Evolutionary conservation across 306 rosid genomes (phyloP).

Genomic region (Trifolium pratense): DNA sequence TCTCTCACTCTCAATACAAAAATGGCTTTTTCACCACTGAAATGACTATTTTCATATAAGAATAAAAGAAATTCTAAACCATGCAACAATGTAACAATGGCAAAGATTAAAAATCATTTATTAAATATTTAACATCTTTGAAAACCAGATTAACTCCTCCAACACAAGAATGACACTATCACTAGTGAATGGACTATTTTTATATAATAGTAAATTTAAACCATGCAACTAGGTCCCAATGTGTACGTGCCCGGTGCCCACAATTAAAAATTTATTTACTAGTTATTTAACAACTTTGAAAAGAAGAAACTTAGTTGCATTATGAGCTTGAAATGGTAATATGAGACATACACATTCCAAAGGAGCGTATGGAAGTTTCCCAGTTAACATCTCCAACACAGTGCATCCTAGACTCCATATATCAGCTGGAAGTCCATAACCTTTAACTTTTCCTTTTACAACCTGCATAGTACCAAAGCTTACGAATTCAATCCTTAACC

Average conservation of each 20-base stretch:
- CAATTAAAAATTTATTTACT: background rate
- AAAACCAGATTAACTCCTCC: background rate
- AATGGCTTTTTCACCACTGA: background rate
- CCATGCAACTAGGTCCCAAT: background rate
- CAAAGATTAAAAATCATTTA: background rate
- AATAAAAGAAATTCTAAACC: background rate
- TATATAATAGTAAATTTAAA: background rate
- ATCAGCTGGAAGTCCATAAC: constrained; percentile 94
- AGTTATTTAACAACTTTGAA: background rate
- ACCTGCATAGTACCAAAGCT: constrained; percentile 66
- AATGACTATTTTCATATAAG: background rate
- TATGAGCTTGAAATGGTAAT: constrained; percentile 9
- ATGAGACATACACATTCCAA: constrained; percentile 67
- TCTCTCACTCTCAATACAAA: background rate
- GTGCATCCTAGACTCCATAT: constrained; percentile 99
- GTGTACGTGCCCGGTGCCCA: background rate
- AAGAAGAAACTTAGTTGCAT: constrained; percentile 25
- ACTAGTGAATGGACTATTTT: background rate
- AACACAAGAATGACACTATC: background rate
- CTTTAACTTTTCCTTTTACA: constrained; percentile 69
- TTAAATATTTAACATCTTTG: background rate
- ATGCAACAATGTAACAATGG: background rate
- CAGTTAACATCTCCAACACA: constrained; percentile 89
- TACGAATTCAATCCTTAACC: constrained; percentile 19
- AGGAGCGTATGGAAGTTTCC: constrained; percentile 68